Evolutionary conservation across 1,284 basidiomycete genomes (phyloP), one percentile per base, ranked within the genome.

Genomic region (Boletus calvinii): DNA sequence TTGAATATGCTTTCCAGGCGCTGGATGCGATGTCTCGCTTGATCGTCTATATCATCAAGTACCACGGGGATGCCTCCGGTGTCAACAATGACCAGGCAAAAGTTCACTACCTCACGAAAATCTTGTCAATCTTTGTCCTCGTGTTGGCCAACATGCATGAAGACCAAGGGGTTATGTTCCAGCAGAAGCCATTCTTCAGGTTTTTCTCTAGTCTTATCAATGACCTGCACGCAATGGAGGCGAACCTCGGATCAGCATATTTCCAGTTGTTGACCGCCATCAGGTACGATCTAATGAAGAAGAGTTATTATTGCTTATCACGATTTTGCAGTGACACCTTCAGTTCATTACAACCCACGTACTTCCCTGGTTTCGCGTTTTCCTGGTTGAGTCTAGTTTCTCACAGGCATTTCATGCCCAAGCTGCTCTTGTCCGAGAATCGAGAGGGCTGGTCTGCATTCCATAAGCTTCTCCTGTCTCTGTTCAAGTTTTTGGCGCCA

Each of bases 1-100:
- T 83, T 44, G 80, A 84, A 18, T 81, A 85, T 46, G 84, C 90
- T 17, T 98, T 94, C 77, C 92, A 93, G 67, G 92, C 94, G 15
- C 79, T 98, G 60, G 97, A 99, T 72, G 94, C 97, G 9, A 89
- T 98, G 77, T 94, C 95, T 42, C 86, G 94, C 61, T 77, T 99
- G 60, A 93, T 99, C 58, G 92, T 95, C 42, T 92, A 98, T 69
- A 97, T 99, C 77, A 95, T 99, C 83, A 99, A 99, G 77, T 98
- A 99, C 70, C 96, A 99, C 61, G 94, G 93, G 22, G 96, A 98
- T 69, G 90, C 89, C 46, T 87, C 80, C 12, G 92, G 90, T 30
- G 79, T 89, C 57, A 91, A 94, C 74, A 92, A 93, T 63, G 91
- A 94, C 64, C 90, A 93, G 62, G 91, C 93, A 18, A 98, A 98